Evolutionary conservation across 148 eudicot species (phyloP).

Genomic region (Chenopodium album): DNA sequence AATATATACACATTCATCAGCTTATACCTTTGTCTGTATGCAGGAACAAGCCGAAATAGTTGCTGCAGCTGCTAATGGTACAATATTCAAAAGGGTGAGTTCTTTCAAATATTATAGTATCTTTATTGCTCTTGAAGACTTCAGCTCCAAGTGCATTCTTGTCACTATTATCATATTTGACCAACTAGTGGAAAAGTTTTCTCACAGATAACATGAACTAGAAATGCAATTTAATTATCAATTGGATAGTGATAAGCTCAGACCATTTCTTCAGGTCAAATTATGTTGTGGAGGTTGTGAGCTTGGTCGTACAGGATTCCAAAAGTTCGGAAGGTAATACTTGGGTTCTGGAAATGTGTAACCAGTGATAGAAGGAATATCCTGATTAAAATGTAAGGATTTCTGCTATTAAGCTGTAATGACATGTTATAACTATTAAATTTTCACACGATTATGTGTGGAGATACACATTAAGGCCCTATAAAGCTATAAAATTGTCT

Average conservation of each 20-base stretch:
- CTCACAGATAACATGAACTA: background rate
- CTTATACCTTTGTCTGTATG: slow-evolving; percentile 4
- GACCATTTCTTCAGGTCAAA: slow-evolving; percentile 17
- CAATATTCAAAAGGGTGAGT: slow-evolving; percentile 30
- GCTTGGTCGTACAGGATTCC: background rate
- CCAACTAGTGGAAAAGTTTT: background rate
- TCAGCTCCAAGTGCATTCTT: background rate
- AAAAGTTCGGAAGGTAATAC: too few relatives aligned
- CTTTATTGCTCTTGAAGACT: slow-evolving; percentile 5
- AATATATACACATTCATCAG: background rate
- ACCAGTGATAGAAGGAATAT: slow-evolving; percentile 15
- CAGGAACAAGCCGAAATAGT: slow-evolving; percentile 35
- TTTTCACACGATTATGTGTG: too few relatives aligned
- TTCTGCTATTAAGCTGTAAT: background rate
- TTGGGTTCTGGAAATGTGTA: slow-evolving; percentile 11
- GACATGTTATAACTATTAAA: background rate
- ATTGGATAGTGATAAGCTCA: slow-evolving; percentile 11
- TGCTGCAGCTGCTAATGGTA: slow-evolving; percentile 22
- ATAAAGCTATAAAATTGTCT: too few relatives aligned
- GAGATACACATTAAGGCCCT: too few relatives aligned
- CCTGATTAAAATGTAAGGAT: slow-evolving; percentile 21
- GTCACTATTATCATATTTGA: background rate
- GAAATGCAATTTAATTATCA: background rate
- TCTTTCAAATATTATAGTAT: background rate
- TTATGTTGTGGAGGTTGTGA: slow-evolving; percentile 13